phyloP scores from a whole-genome alignment of 106 monocot species.

The Dendrobium catenatum region DNA sequence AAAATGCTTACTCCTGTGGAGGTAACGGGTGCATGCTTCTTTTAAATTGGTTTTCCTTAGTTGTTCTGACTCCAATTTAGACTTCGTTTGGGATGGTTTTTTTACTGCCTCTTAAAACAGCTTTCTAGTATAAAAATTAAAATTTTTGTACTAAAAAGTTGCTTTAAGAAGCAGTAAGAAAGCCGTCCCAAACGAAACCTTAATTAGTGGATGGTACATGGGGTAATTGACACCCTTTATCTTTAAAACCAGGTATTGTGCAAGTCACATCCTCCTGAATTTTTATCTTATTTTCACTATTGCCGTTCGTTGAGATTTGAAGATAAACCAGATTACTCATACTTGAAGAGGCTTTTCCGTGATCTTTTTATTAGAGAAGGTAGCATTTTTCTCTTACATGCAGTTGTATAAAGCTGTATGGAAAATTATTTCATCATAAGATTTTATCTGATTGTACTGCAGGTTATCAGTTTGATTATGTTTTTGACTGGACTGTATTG shows the following conservation, averaged over 20 bases:
- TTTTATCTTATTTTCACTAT: conserved; percentile 62
- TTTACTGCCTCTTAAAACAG: too few relatives aligned
- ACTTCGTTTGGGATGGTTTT: too few relatives aligned
- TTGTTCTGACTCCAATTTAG: neutral
- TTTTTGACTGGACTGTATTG: conserved; percentile 65
- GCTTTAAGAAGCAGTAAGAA: too few relatives aligned
- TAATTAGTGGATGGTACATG: neutral
- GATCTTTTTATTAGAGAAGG: conserved; percentile 70
- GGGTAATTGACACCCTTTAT: neutral
- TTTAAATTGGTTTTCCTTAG: neutral
- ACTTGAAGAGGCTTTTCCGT: conserved; percentile 63
- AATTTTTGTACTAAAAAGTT: too few relatives aligned
- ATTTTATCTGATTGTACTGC: neutral
- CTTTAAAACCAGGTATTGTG: conserved; percentile 26
- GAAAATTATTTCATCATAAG: neutral
- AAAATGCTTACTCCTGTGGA: conserved; percentile 46
- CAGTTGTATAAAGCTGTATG: neutral
- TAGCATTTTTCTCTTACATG: conserved; percentile 7
- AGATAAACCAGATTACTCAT: conserved; percentile 65
- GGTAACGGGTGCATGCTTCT: conserved; percentile 7
- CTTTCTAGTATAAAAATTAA: too few relatives aligned
- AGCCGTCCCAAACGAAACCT: too few relatives aligned
- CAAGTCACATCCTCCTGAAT: conserved; percentile 55
- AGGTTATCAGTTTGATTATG: conserved; percentile 78
- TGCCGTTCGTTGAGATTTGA: conserved; percentile 58